Evolutionary conservation across 805 yeast species (phyloP), one percentile per base, ranked within the genome.

Genomic region (Candida fluviatilis): DNA sequence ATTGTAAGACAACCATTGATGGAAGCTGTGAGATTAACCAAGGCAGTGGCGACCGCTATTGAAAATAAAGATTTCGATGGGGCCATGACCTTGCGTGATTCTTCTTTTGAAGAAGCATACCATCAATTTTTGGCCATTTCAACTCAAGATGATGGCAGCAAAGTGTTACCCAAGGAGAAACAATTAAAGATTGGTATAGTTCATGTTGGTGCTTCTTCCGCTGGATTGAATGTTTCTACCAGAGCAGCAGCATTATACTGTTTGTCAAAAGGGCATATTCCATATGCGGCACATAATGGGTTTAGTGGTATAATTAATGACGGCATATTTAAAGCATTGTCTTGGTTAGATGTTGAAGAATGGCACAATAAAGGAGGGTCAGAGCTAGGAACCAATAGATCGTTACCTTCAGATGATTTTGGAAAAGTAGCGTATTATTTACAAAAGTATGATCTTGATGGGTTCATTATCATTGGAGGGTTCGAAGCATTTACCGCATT

Each of bases 281-380:
- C 83, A 25, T 80, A 72, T 50, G 90, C 84, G 5, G 81, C 83
- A 35, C 76, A 78, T 47, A 82, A 84, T 51, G 93, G 95, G 21
- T 84, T 84, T 62, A 60, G 77, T 3, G 93, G 95, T 14, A 65
- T 84, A 45, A 73, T 79, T 13, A 66, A 78, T 50, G 79, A 79
- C 44, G 90, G 78, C 36, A 61, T 75, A 29, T 77, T 84, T 32
- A 70, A 73, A 46, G 67, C 76, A 29, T 65, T 84, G 41, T 57
- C 69, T 18, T 84, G 91, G 91, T 54, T 80, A 35, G 82, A 79
- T 32, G 77, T 84, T 49, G 81, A 80, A 48, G 80, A 79, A 21
- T 84, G 91, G 90, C 77, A 78, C 48, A 72, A 76, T 32, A 59
- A 68, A 37, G 95, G 95, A 58, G 95, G 95, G 39, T 80, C 87